Evolutionary conservation across 306 rosid species (phyloP).

Genomic region (Sphenostylis stenocarpa): DNA sequence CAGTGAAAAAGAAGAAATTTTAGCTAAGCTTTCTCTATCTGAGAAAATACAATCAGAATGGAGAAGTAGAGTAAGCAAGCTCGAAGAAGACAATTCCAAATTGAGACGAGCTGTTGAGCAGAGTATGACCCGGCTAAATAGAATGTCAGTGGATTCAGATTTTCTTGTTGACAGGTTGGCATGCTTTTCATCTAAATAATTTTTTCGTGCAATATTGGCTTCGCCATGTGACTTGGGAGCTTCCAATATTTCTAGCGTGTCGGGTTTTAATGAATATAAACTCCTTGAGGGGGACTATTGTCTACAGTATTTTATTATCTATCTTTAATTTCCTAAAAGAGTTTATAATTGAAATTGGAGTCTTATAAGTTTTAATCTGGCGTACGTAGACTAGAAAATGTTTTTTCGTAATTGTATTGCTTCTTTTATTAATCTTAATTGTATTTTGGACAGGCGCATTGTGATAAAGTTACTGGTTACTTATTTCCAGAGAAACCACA

Average conservation of each 20-base stretch:
- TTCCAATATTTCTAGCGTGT: conserved; percentile 1
- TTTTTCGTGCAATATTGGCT: background rate
- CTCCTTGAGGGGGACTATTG: background rate
- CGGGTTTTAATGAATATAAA: background rate
- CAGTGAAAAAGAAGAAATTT: conserved; percentile 71
- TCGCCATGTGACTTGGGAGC: conserved; percentile 14
- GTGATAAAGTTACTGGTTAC: conserved; percentile 89
- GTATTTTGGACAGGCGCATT: conserved; percentile 80
- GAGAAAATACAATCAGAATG: conserved; percentile 73
- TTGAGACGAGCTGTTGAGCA: conserved; percentile 89
- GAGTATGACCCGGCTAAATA: conserved; percentile 91
- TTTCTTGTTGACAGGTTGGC: conserved; percentile 92
- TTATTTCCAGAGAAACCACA: conserved; percentile 90
- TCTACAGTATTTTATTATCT: background rate
- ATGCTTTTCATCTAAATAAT: conserved; percentile 26
- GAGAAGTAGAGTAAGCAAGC: conserved; percentile 82
- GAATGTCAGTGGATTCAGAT: conserved; percentile 99
- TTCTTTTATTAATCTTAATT: conserved; percentile 30
- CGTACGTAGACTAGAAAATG: background rate
- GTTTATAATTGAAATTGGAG: background rate
- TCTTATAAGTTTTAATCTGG: conserved; percentile 6
- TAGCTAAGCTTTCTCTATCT: conserved; percentile 69
- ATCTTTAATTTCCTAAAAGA: background rate
- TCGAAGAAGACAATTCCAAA: conserved; percentile 94
- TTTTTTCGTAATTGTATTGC: conserved; percentile 8